Evolutionary conservation across 1,284 basidiomycete species (phyloP).

Genomic region (Psilocybe mexicana): DNA sequence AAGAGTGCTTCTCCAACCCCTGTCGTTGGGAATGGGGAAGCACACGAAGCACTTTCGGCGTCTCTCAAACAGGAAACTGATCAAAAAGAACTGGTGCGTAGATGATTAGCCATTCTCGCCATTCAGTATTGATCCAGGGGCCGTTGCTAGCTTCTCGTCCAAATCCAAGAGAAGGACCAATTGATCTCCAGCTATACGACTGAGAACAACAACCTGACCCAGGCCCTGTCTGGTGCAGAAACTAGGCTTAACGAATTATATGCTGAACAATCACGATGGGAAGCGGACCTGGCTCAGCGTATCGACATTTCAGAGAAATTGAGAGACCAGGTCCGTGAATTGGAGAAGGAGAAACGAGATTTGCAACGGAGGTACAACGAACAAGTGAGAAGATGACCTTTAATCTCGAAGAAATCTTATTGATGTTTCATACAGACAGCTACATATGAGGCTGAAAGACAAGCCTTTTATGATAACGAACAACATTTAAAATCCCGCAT

Average conservation of each 20-base stretch:
- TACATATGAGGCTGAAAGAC: slow-evolving; percentile 82
- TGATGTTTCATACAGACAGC: slow-evolving; percentile 48
- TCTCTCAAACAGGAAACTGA: slow-evolving; percentile 75
- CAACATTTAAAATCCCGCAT: slow-evolving; percentile 87
- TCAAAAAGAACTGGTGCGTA: slow-evolving; percentile 72
- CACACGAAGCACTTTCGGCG: slow-evolving; percentile 54
- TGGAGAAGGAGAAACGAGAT: slow-evolving; percentile 82
- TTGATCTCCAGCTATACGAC: slow-evolving; percentile 56
- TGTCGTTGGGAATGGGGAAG: slow-evolving; percentile 38
- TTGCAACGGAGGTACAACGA: slow-evolving; percentile 78
- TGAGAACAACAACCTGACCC: slow-evolving; percentile 64
- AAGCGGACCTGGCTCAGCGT: slow-evolving; percentile 73
- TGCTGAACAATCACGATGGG: slow-evolving; percentile 74
- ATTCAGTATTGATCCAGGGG: slow-evolving; percentile 3
- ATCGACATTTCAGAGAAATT: slow-evolving; percentile 80
- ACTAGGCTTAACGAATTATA: slow-evolving; percentile 72
- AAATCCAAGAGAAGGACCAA: slow-evolving; percentile 76
- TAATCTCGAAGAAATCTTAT: slow-evolving; percentile 14
- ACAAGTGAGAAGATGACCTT: slow-evolving; percentile 50
- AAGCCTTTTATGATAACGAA: slow-evolving; percentile 85
- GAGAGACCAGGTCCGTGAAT: slow-evolving; percentile 71
- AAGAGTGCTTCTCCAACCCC: slow-evolving; percentile 38
- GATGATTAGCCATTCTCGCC: slow-evolving; percentile 14
- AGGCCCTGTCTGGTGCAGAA: slow-evolving; percentile 67
- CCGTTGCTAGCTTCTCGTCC: slow-evolving; percentile 60